A percentile compares a stretch with the other conserved stretches of the same genome.
phyloP scores from a whole-genome alignment of 805 yeast genomes.

The Candida endomychidarum region DNA sequence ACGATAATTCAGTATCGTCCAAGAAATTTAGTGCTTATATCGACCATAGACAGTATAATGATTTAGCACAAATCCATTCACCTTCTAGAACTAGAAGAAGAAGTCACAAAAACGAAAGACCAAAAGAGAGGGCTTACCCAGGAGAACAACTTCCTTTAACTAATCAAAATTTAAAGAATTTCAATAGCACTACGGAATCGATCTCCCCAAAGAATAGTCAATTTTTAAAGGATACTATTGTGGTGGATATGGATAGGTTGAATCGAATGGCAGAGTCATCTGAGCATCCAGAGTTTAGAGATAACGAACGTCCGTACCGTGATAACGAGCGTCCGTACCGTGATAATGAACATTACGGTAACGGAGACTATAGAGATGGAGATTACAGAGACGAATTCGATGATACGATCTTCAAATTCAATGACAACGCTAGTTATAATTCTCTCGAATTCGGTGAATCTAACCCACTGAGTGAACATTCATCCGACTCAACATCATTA shows the following conservation, averaged over 20 bases:
- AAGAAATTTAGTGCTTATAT: conserved; percentile 18
- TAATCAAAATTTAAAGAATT: conserved; percentile 34
- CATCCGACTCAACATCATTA: conserved; percentile 68
- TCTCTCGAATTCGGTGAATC: conserved; percentile 49
- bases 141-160: conserved; percentile 31
- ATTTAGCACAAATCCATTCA: conserved; percentile 27
- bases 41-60: conserved; percentile 30
- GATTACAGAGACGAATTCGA: neutral
- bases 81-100: conserved; percentile 33
- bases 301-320: no score
- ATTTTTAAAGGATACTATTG: conserved; percentile 17
- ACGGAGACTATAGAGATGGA: neutral
- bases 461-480: conserved; percentile 63
- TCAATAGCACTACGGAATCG: conserved; percentile 15
- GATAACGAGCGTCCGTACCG: no score
- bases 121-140: neutral
- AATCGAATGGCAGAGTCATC: conserved; percentile 13
- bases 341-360: conserved; percentile 3
- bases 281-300: no score
- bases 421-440: conserved; percentile 20
- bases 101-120: conserved; percentile 6
- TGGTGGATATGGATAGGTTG: conserved; percentile 42
- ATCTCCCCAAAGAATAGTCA: conserved; percentile 12
- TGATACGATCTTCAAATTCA: conserved; percentile 3
- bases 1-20: conserved; percentile 6